These are phyloP conservation scores for Saccharomyces hybrid DNA, from an alignment of 1,139 yeast genomes.

Conservation along the genomic window DNA sequence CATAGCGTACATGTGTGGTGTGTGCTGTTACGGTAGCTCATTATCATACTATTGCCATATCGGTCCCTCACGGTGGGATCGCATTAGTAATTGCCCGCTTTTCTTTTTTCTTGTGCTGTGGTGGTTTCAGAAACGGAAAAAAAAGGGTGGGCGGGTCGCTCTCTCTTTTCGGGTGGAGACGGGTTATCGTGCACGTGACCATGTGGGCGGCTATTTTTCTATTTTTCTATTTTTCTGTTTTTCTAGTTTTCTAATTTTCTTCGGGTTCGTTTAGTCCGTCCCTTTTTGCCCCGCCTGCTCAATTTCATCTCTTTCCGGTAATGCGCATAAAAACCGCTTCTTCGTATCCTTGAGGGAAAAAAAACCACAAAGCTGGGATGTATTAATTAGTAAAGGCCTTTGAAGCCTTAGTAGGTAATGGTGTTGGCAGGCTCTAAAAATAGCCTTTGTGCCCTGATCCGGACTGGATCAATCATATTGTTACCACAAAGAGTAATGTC, in stretches of 20 bases:
- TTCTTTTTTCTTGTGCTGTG: neutral
- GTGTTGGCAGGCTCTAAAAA: neutral
- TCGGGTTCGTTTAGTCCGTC: neutral
- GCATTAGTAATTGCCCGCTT: neutral
- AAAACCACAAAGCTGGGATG: neutral
- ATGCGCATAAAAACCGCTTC: neutral
- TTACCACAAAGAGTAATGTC: neutral
- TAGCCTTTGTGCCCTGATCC: neutral
- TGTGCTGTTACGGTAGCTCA: no score
- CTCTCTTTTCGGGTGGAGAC: neutral
- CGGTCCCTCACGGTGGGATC: neutral
- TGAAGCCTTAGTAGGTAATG: neutral
- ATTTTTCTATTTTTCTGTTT: neutral
- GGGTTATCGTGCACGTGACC: neutral
- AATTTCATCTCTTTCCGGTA: neutral
- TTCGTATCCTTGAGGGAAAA: neutral
- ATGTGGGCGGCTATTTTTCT: neutral
- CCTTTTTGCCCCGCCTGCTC: neutral
- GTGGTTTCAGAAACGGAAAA: neutral
- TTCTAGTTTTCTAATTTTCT: neutral
- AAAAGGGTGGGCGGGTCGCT: neutral
- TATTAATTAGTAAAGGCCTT: neutral
- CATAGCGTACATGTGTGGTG: neutral
- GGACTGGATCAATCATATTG: neutral
- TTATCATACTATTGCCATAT: neutral